Evolutionary conservation across 2,329 filamentous ascomycete species (phyloP).

Genomic region (Diaporthe sp.): DNA sequence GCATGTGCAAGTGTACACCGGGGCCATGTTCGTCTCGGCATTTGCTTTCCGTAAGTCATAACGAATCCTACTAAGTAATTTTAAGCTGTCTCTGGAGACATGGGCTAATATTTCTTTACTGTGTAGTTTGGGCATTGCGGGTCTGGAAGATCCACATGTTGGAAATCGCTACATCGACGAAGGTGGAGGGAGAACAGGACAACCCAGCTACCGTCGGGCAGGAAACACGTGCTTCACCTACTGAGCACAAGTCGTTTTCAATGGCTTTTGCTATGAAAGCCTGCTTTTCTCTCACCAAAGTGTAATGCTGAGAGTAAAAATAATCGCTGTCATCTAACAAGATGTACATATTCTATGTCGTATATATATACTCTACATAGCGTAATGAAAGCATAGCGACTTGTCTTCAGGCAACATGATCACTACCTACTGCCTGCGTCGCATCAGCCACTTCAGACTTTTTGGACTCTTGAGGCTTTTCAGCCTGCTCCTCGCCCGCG

Average conservation of each 20-base stretch:
- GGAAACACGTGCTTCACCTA: background rate
- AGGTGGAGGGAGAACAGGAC: slow-evolving; percentile 46
- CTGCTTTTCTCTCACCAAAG: slow-evolving; percentile 37
- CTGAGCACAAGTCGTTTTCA: background rate
- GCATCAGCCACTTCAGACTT: background rate
- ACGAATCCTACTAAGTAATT: background rate
- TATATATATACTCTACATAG: background rate
- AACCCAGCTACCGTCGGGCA: slow-evolving; percentile 43
- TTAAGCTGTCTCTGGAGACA: no score
- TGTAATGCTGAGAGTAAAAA: background rate
- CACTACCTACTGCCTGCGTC: background rate
- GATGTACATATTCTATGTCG: slow-evolving; percentile 22
- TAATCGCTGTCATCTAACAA: background rate
- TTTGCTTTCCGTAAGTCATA: slow-evolving; percentile 57
- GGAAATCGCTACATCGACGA: slow-evolving; percentile 47
- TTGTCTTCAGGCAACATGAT: slow-evolving; percentile 3
- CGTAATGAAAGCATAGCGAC: background rate
- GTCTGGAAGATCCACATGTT: slow-evolving; percentile 58
- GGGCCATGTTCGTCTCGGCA: slow-evolving; percentile 70
- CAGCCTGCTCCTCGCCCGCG: background rate
- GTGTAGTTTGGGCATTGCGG: slow-evolving; percentile 55
- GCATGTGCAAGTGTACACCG: slow-evolving; percentile 69
- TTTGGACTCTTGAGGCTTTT: background rate
- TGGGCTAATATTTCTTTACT: background rate
- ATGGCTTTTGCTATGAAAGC: slow-evolving; percentile 35